Conservation (phyloP, 495 filamentous ascomycete species). For the Aspergillus asperescens region DNA sequence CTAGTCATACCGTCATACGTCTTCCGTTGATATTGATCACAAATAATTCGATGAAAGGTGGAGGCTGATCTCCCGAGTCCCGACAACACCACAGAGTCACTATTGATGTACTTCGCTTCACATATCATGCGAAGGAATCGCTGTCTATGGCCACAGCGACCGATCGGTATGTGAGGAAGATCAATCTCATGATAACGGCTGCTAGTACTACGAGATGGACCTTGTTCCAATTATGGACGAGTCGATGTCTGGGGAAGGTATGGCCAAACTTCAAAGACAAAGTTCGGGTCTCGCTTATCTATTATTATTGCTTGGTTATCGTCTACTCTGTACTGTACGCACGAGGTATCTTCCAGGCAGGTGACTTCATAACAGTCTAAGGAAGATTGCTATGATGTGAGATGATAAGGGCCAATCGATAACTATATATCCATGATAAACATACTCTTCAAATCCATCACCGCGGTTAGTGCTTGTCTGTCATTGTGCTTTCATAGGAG, state of each 20-base stretch:
- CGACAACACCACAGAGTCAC: too few species aligned
- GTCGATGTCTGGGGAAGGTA: neutral
- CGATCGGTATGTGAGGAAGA: neutral
- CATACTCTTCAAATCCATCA: neutral
- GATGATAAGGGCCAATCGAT: neutral
- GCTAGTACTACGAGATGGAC: neutral
- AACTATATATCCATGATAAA: neutral
- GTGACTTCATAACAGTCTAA: conserved; percentile 2
- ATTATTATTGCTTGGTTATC: neutral
- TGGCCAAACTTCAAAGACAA: neutral
- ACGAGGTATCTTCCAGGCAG: neutral
- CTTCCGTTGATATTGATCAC: neutral
- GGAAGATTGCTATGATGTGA: neutral
- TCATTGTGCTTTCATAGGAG: too few species aligned
- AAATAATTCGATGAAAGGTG: neutral
- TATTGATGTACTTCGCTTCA: neutral
- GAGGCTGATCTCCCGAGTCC: conserved; percentile 2
- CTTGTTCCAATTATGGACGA: neutral
- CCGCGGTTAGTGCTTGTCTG: neutral
- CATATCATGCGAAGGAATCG: neutral
- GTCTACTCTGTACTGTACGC: too few species aligned
- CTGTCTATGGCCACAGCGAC: neutral
- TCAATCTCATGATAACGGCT: neutral
- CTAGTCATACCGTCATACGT: neutral
- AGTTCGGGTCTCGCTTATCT: neutral